These are phyloP conservation scores for Maudiozyma humilis DNA, from an alignment of 1,139 yeast species.

Conservation along the genomic window DNA sequence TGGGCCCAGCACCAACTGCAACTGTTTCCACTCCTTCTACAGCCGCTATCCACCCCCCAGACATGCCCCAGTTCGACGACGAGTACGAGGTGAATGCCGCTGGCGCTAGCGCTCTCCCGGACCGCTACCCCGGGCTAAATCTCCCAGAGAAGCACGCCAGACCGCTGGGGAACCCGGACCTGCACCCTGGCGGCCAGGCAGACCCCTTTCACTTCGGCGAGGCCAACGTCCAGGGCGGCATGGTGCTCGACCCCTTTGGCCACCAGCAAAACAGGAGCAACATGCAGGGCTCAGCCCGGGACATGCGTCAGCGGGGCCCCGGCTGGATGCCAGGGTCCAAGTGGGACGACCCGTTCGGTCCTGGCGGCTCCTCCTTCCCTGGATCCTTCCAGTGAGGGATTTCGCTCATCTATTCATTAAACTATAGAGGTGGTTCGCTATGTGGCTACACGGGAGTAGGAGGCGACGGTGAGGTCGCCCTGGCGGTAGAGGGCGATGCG, in stretches of 20 bases:
- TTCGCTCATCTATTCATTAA: not conserved
- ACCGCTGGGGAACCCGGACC: conserved; percentile 34
- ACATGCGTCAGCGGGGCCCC: conserved; percentile 21
- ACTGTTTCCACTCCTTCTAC: not conserved
- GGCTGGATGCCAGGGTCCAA: conserved; percentile 37
- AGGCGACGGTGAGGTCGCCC: conserved; percentile 24
- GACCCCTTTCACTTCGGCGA: conserved; percentile 26
- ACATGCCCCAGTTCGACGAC: conserved; percentile 52
- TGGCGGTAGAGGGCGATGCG: conserved; percentile 18
- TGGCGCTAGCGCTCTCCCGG: conserved; percentile 8
- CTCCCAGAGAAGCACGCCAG: conserved; percentile 4
- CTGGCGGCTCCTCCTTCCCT: too few species aligned
- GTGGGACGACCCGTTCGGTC: conserved; percentile 33
- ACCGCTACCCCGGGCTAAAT: conserved; percentile 7
- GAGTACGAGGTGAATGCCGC: conserved; percentile 38
- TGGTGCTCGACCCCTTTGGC: conserved; percentile 32
- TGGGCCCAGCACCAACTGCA: not conserved
- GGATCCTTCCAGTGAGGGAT: conserved; percentile 10
- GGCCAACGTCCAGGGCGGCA: conserved; percentile 27
- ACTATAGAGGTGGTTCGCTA: not conserved
- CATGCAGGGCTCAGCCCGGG: conserved; percentile 11
- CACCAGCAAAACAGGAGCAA: conserved; percentile 16
- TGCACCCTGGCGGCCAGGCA: conserved; percentile 35
- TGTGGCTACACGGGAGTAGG: conserved; percentile 14
- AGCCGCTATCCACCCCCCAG: conserved; percentile 15